Percentiles rank a stretch among this genome's conserved stretches.
Conservation (phyloP, 2,329 filamentous ascomycete species). For the Botrytis aclada region DNA sequence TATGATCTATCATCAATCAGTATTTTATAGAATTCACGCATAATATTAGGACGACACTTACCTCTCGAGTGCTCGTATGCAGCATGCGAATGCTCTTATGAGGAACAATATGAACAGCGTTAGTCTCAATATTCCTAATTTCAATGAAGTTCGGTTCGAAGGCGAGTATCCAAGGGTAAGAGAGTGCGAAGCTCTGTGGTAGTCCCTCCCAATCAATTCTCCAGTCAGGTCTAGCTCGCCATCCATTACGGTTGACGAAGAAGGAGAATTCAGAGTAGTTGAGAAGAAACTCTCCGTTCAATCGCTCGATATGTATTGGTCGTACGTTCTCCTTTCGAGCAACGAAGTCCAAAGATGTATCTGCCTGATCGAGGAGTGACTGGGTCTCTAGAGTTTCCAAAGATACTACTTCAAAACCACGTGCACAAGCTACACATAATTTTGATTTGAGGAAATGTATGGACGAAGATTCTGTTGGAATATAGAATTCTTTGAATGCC, state of each 20-base stretch:
- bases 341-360: slow-evolving; percentile 97
- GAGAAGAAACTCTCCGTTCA: slow-evolving; percentile 94
- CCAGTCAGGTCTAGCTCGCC: slow-evolving; percentile 95
- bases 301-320: slow-evolving; percentile 94
- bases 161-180: slow-evolving; percentile 93
- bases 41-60: slow-evolving; percentile 44
- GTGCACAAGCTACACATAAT: slow-evolving; percentile 90
- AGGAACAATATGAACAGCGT: slow-evolving; percentile 91
- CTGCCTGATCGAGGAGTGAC: slow-evolving; percentile 92
- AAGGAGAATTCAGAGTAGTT: slow-evolving; percentile 99
- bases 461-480: slow-evolving; percentile 95
- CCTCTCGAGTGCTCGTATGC: slow-evolving; percentile 95
- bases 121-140: slow-evolving; percentile 90
- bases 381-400: slow-evolving; percentile 98
- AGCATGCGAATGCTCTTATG: slow-evolving; percentile 97
- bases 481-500: slow-evolving; percentile 98
- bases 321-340: slow-evolving; percentile 88
- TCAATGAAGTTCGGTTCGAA: slow-evolving; percentile 98
- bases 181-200: slow-evolving; percentile 87
- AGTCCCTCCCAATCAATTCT: slow-evolving; percentile 96
- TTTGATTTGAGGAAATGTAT: slow-evolving; percentile 98
- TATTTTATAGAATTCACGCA: slow-evolving; percentile 18
- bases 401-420: slow-evolving; percentile 95
- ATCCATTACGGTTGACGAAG: slow-evolving; percentile 98
- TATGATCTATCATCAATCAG: slow-evolving; percentile 64